Conservation (phyloP, 2,329 filamentous ascomycete genomes). For the Fusarium dlaminii region DNA sequence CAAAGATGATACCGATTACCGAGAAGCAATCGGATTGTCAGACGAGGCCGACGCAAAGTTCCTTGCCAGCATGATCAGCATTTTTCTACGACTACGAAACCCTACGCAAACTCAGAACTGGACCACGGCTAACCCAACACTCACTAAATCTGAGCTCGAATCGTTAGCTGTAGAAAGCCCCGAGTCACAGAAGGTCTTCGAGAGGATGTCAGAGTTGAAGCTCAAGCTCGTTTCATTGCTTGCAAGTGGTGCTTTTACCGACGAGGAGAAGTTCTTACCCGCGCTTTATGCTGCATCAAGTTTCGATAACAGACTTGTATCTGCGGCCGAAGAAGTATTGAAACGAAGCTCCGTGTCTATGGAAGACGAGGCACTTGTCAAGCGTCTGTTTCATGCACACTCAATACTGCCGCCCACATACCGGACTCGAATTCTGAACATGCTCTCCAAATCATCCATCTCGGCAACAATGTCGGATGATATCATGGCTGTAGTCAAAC, state of each 20-base stretch:
- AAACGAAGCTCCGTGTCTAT: conserved; percentile 81
- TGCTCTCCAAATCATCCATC: conserved; percentile 79
- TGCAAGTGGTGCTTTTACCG: conserved; percentile 85
- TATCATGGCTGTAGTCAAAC: conserved; percentile 76
- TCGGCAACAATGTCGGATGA: conserved; percentile 75
- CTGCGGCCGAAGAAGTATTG: conserved; percentile 88
- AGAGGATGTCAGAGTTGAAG: conserved; percentile 58
- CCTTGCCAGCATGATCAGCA: conserved; percentile 78
- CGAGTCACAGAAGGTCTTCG: conserved; percentile 69
- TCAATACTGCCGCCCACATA: conserved; percentile 76
- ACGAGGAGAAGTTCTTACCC: conserved; percentile 84
- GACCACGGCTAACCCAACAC: conserved; percentile 46
- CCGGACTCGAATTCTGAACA: conserved; percentile 77
- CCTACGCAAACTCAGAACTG: conserved; percentile 47
- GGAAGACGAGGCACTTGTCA: conserved; percentile 72
- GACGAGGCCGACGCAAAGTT: conserved; percentile 76
- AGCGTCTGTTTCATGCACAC: conserved; percentile 77
- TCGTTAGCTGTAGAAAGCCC: conserved; percentile 51
- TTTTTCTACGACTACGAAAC: conserved; percentile 66
- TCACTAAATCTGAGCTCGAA: conserved; percentile 44
- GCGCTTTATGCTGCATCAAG: conserved; percentile 86
- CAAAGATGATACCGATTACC: conserved; percentile 77
- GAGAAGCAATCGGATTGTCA: conserved; percentile 71
- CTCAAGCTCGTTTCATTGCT: conserved; percentile 73
- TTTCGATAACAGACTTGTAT: conserved; percentile 80